These are phyloP conservation scores for Chalciporus sp. DNA, from an alignment of 1,284 basidiomycete species.

Conservation along the genomic window DNA sequence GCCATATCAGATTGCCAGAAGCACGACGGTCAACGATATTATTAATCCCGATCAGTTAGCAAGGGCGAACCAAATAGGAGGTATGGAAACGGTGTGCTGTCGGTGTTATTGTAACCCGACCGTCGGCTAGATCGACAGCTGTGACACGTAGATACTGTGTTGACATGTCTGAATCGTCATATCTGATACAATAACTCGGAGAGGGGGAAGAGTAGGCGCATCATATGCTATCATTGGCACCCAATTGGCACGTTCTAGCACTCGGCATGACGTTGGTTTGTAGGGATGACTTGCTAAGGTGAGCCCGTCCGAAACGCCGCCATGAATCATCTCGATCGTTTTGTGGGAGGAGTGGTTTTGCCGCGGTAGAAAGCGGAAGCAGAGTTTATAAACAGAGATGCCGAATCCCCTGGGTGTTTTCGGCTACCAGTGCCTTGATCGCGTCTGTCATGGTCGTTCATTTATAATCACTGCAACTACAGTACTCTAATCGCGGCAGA, in stretches of 20 bases:
- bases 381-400: neutral
- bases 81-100: neutral
- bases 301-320: too few species aligned
- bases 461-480: neutral
- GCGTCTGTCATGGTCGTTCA: neutral
- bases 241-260: too few species aligned
- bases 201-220: too few species aligned
- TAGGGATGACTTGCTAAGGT: too few species aligned
- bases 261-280: too few species aligned
- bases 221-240: too few species aligned
- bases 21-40: neutral
- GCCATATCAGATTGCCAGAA: neutral
- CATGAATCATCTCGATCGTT: too few species aligned
- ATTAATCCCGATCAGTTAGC: neutral
- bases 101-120: neutral
- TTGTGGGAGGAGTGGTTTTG: too few species aligned
- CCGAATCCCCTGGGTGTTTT: neutral
- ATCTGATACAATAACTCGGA: too few species aligned
- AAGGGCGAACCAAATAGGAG: neutral
- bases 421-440: neutral
- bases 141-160: neutral
- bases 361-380: too few species aligned
- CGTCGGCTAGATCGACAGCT: neutral
- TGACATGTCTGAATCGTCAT: neutral
- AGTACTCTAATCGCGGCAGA: neutral